Conservation (phyloP, 768 basidiomycete genomes). For the Tylopilus subfusipes region DNA sequence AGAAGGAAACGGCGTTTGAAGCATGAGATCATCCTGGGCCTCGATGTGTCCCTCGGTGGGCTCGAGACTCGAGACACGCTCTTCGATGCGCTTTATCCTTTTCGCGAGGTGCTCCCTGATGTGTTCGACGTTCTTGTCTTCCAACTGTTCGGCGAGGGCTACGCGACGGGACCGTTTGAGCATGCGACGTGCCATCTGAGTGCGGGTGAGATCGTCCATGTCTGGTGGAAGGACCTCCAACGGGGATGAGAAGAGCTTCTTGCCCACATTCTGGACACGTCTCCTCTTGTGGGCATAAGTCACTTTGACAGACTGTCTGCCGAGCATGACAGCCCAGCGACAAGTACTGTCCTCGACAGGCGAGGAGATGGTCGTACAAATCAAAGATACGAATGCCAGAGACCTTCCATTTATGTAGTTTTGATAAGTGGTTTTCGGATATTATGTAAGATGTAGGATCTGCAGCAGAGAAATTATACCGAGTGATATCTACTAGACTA, state of each 20-base stretch:
- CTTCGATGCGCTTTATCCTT: constrained; percentile 29
- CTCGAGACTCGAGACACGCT: constrained; percentile 5
- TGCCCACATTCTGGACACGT: constrained; percentile 13
- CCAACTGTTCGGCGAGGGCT: constrained; percentile 19
- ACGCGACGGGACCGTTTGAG: constrained; percentile 46
- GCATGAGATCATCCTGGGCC: constrained; percentile 18
- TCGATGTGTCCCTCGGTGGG: neutral
- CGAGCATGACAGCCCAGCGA: constrained; percentile 7
- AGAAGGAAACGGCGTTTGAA: constrained; percentile 28
- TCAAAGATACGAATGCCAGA: neutral
- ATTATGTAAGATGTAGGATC: constrained; percentile 7
- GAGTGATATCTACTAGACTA: neutral
- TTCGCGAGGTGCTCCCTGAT: constrained; percentile 31
- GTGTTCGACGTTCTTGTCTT: constrained; percentile 20
- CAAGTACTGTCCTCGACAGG: neutral
- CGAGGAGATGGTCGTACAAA: constrained; percentile 1
- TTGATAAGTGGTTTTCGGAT: neutral
- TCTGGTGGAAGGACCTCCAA: constrained; percentile 27
- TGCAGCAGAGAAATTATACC: neutral
- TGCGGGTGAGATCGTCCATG: constrained; percentile 33
- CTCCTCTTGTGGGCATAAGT: constrained; percentile 35
- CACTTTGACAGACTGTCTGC: constrained; percentile 19
- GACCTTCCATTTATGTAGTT: neutral
- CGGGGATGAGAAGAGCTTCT: constrained; percentile 23
- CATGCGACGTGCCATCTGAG: constrained; percentile 44